A percentile compares a stretch with the other conserved stretches of the same genome.
phyloP scores from a whole-genome alignment of 768 basidiomycete species.

The Pisolithus tinctorius region DNA sequence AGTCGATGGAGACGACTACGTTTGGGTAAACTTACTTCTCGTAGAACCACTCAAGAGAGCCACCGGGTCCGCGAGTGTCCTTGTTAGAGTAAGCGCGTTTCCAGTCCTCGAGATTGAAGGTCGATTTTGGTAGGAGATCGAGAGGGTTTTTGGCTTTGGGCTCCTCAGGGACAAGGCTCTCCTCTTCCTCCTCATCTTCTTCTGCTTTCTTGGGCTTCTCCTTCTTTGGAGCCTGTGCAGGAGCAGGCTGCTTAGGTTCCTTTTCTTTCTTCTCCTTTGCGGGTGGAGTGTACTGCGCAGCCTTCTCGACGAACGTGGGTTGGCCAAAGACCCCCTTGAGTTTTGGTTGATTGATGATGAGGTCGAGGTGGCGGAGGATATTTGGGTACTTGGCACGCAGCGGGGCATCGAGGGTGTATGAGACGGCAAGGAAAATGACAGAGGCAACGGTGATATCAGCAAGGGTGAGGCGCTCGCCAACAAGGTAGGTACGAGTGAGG shows the following conservation, averaged over 20 bases:
- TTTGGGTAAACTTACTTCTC: slow-evolving; percentile 55
- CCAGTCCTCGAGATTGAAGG: slow-evolving; percentile 92
- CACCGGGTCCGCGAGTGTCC: slow-evolving; percentile 82
- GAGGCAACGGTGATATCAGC: slow-evolving; percentile 76
- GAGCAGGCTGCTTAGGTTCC: slow-evolving; percentile 35
- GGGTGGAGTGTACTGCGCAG: slow-evolving; percentile 62
- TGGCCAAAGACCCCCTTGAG: slow-evolving; percentile 62
- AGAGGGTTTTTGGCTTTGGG: slow-evolving; percentile 95
- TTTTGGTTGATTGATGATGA: slow-evolving; percentile 77
- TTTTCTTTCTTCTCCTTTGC: slow-evolving; percentile 67
- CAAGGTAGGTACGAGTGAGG: slow-evolving; percentile 77
- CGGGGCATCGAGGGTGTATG: slow-evolving; percentile 57
- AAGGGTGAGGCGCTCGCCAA: slow-evolving; percentile 89
- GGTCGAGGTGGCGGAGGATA: slow-evolving; percentile 80
- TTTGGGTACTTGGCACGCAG: slow-evolving; percentile 65
- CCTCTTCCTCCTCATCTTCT: slow-evolving; percentile 73
- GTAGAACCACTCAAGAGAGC: slow-evolving; percentile 95
- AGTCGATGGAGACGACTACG: not conserved
- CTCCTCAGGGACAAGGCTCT: slow-evolving; percentile 63
- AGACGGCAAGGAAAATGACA: slow-evolving; percentile 47
- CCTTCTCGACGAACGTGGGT: slow-evolving; percentile 60
- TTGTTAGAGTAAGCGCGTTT: slow-evolving; percentile 97
- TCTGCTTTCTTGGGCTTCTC: slow-evolving; percentile 50
- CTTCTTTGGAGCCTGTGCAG: slow-evolving; percentile 46
- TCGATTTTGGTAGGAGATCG: slow-evolving; percentile 82